phyloP scores from a whole-genome alignment of 108 stramenopile genomes.

The Conticribra weissflogii region DNA sequence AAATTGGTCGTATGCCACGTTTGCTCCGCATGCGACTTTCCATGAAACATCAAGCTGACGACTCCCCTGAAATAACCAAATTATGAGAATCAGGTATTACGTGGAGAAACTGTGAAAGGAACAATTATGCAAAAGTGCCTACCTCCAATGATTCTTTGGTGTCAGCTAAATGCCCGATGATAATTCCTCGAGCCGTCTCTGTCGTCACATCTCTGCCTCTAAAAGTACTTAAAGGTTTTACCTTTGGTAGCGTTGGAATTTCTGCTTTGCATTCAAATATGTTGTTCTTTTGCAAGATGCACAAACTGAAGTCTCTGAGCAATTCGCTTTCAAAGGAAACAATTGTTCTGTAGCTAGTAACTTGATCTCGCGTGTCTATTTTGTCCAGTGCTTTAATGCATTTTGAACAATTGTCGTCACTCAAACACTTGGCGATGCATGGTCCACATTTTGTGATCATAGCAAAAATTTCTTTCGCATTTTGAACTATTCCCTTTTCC shows the following conservation, averaged over 20 bases:
- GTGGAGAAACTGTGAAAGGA: too few species aligned
- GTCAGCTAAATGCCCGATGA: constrained; percentile 90
- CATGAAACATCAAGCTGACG: constrained; percentile 71
- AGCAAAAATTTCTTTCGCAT: constrained; percentile 74
- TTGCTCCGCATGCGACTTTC: constrained; percentile 92
- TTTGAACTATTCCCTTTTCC: constrained; percentile 85
- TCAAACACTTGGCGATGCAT: constrained; percentile 62
- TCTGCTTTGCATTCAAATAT: constrained; percentile 82
- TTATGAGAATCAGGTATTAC: too few species aligned
- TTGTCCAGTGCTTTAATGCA: constrained; percentile 74
- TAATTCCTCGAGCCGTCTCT: constrained; percentile 69
- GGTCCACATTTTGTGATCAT: constrained; percentile 85
- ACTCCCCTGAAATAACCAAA: constrained; percentile 18
- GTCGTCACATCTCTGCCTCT: constrained; percentile 73
- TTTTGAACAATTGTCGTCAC: constrained; percentile 74
- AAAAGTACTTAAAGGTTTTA: constrained; percentile 63
- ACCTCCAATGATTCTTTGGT: constrained; percentile 42
- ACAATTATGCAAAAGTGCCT: too few species aligned
- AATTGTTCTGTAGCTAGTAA: constrained; percentile 90
- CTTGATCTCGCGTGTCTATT: constrained; percentile 84
- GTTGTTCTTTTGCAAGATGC: constrained; percentile 94
- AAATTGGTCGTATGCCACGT: constrained; percentile 96
- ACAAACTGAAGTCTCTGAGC: constrained; percentile 87
- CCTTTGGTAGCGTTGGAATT: constrained; percentile 71
- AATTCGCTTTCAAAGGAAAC: constrained; percentile 91